Base-by-base conservation (phyloP, 495 filamentous ascomycete genomes). In the Penicillium goetzii region DNA sequence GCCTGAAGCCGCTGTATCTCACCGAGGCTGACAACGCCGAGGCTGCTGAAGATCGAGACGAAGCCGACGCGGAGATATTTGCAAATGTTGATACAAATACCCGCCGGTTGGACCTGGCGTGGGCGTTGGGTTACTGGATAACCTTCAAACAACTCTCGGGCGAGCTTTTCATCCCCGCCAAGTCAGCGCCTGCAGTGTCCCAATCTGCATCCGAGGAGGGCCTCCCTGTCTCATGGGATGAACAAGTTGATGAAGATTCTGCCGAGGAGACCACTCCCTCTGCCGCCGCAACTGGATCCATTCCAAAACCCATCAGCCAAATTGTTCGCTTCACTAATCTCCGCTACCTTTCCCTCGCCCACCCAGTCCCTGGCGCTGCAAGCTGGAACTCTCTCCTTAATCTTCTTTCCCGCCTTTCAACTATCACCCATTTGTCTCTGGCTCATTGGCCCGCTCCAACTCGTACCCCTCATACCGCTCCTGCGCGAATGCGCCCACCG, bases 371-470 rank as follows among this genome's bases (percentile, higher is more conserved):
- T 3, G 38, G 57, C 15, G 58, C 64, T 21, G 82, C 83, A 10
- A 90, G 85, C 30, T 95, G 92, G 92, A 81, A 83, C 15, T 80
- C 85, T 8, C 83, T 95, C 25, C 78, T 94, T 14, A 62, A 78
- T 5, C 73, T 93, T n/a, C 78, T 88, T 0, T 74, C 82, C 0
- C 85, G 86, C 53, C 72, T 92, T 0, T 79, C 86, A 0, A 86
- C 78, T 0, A 77, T 95, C 40, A 93, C 91, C 0, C 89, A 95
- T 63, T 83, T 96, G 3, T 92, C 87, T 30, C 78, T 96, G 5
- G 89, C 90, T 11, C 73, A 89, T 71, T 97, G 93, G 93, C 92
- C 93, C 2, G 77, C 83, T 21, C 92, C 92, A 0, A 84, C 82
- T 0, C 72, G 90, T 1, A 89, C 85, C 7, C 89, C 85, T 17